phyloP scores from a whole-genome alignment of 345 rosid genomes.

The Brassica rapa region DNA sequence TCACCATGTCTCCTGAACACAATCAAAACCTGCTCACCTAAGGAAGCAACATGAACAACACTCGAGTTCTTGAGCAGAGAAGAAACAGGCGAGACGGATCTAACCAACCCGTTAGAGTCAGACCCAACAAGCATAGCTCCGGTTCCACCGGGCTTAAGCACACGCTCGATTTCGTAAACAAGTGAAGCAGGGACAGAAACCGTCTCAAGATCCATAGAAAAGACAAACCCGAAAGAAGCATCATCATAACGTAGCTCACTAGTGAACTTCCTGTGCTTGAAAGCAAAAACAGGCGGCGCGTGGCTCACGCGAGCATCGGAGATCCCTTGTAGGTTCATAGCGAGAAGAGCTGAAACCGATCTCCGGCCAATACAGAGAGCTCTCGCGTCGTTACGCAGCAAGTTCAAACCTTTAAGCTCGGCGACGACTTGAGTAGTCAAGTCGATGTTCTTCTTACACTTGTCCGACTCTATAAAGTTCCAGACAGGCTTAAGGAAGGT shows the following conservation, averaged over 20 bases:
- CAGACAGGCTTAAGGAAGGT: slow-evolving; percentile 51
- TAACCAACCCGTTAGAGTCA: slow-evolving; percentile 58
- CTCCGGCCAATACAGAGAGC: slow-evolving; percentile 81
- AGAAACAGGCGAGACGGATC: slow-evolving; percentile 77
- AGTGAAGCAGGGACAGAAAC: slow-evolving; percentile 74
- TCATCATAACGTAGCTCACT: slow-evolving; percentile 51
- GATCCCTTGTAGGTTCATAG: slow-evolving; percentile 64
- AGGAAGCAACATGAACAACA: slow-evolving; percentile 63
- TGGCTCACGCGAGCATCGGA: slow-evolving; percentile 50
- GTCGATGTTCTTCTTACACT: slow-evolving; percentile 53
- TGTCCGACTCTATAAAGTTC: slow-evolving; percentile 46
- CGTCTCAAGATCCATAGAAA: slow-evolving; percentile 61
- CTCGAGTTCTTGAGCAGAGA: slow-evolving; percentile 64
- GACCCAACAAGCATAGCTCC: slow-evolving; percentile 78
- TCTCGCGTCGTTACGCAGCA: slow-evolving; percentile 50
- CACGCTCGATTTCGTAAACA: slow-evolving; percentile 84
- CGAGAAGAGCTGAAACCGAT: slow-evolving; percentile 54
- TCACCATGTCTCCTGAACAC: slow-evolving; percentile 64
- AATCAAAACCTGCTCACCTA: slow-evolving; percentile 60
- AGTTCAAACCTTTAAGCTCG: slow-evolving; percentile 56
- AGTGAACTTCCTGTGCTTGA: slow-evolving; percentile 57
- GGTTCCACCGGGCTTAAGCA: slow-evolving; percentile 72
- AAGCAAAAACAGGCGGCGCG: slow-evolving; percentile 60
- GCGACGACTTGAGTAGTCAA: slow-evolving; percentile 51
- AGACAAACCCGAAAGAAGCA: slow-evolving; percentile 64